These are phyloP conservation scores for Pigoraptor vietnamica DNA, from an alignment of 78 protist genomes.

Conservation along the genomic window DNA sequence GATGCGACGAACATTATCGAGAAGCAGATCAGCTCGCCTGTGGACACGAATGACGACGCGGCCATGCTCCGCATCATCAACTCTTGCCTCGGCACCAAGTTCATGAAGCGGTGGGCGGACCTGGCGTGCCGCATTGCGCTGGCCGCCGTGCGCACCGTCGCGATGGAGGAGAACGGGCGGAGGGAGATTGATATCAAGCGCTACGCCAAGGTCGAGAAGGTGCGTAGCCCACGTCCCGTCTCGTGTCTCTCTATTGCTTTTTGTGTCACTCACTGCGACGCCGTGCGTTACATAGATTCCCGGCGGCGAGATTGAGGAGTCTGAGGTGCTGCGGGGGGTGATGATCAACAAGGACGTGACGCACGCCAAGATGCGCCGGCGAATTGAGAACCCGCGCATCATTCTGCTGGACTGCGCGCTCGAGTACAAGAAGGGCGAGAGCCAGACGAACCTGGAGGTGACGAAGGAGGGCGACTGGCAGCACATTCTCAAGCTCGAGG, in stretches of 20 bases:
- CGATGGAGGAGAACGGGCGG: slow-evolving; percentile 47
- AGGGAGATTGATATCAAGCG: slow-evolving; percentile 94
- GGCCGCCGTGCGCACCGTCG: slow-evolving; percentile 91
- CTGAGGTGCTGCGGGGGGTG: slow-evolving; percentile 91
- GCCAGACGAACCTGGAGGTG: slow-evolving; percentile 86
- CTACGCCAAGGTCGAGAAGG: slow-evolving; percentile 92
- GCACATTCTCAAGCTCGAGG: slow-evolving; percentile 83
- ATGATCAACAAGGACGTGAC: slow-evolving; percentile 97
- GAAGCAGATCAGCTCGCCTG: slow-evolving; percentile 39
- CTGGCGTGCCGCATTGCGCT: slow-evolving; percentile 89
- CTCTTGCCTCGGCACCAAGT: slow-evolving; percentile 89
- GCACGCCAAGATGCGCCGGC: slow-evolving; percentile 93
- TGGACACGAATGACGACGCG: slow-evolving; percentile 73
- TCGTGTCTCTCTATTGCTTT: neutral
- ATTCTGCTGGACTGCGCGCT: slow-evolving; percentile 96
- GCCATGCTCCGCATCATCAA: slow-evolving; percentile 62
- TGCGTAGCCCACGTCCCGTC: neutral
- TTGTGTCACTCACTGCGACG: neutral
- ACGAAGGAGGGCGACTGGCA: slow-evolving; percentile 80
- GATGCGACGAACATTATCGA: slow-evolving; percentile 69
- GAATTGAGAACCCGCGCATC: slow-evolving; percentile 94
- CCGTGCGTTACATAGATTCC: too few relatives aligned
- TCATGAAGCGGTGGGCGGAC: slow-evolving; percentile 49
- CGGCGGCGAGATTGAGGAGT: slow-evolving; percentile 94
- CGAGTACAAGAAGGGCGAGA: slow-evolving; percentile 98